Evolutionary conservation across 2,329 filamentous ascomycete genomes (phyloP).

Genomic region (Exophiala sideris): DNA sequence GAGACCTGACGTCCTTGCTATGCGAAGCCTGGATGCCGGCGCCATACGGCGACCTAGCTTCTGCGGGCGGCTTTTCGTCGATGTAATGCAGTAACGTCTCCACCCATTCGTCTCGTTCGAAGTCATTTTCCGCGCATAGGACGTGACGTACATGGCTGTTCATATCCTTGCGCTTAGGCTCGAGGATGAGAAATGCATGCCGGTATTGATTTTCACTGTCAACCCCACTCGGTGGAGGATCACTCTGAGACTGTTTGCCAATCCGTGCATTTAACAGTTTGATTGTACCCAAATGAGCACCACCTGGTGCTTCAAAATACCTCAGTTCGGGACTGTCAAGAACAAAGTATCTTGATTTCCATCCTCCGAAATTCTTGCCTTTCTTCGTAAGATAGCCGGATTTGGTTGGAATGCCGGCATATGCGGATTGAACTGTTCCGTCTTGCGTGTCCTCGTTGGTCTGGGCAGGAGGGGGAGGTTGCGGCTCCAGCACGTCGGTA

Average conservation of each 20-base stretch:
- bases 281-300: slow-evolving; percentile 87
- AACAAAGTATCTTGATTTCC: slow-evolving; percentile 81
- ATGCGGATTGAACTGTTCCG: slow-evolving; percentile 39
- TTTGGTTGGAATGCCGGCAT: slow-evolving; percentile 67
- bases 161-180: slow-evolving; percentile 95
- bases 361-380: slow-evolving; percentile 97
- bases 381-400: slow-evolving; percentile 93
- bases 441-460: slow-evolving; percentile 14
- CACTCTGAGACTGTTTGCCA: slow-evolving; percentile 65
- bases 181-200: slow-evolving; percentile 90
- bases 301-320: slow-evolving; percentile 89
- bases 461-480: slow-evolving; percentile 33
- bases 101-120: slow-evolving; percentile 91
- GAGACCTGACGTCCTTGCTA: slow-evolving; percentile 27
- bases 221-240: slow-evolving; percentile 51
- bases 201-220: slow-evolving; percentile 91
- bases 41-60: slow-evolving; percentile 47
- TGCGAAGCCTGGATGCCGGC: slow-evolving; percentile 24
- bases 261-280: slow-evolving; percentile 89
- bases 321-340: slow-evolving; percentile 70
- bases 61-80: slow-evolving; percentile 66
- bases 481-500: slow-evolving; percentile 56
- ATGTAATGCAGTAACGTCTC: slow-evolving; percentile 86
- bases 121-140: slow-evolving; percentile 89
- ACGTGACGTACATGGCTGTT: slow-evolving; percentile 86